A percentile compares a stretch with the other conserved stretches of the same genome.
These are phyloP conservation scores for Mallotus repandus DNA, from an alignment of 441 rosid genomes.

Conservation along the genomic window DNA sequence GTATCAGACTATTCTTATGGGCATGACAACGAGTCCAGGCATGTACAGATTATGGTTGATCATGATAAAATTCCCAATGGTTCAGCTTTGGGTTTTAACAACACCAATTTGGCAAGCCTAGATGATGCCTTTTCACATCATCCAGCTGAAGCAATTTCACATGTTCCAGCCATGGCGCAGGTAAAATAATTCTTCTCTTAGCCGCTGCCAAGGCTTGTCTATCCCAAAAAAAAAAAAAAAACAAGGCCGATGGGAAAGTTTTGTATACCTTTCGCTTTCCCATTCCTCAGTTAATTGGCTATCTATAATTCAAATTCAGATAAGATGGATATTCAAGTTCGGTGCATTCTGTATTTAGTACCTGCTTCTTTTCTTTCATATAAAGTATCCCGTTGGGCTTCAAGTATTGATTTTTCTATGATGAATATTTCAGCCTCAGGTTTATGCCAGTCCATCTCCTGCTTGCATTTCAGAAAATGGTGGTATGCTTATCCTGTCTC, in stretches of 20 bases:
- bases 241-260: no score
- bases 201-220: not conserved
- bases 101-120: constrained; percentile 15
- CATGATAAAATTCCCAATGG: constrained; percentile 19
- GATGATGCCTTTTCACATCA: constrained; percentile 26
- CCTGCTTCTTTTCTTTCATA: constrained; percentile 5
- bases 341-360: not conserved
- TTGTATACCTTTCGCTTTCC: no score
- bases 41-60: constrained; percentile 19
- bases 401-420: constrained; percentile 27
- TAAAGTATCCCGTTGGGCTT: constrained; percentile 17
- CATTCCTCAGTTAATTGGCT: no score
- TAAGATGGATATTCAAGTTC: constrained; percentile 16
- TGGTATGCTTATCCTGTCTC: constrained; percentile 29
- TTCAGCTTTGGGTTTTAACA: constrained; percentile 21
- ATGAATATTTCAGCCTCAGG: constrained; percentile 31
- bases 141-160: constrained; percentile 26
- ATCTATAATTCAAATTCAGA: not conserved
- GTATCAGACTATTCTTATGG: constrained; percentile 16
- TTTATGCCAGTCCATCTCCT: constrained; percentile 25
- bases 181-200: constrained; percentile 30
- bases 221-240: no score
- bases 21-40: constrained; percentile 21
- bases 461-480: constrained; percentile 25
- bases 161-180: constrained; percentile 24